Percentiles rank a stretch among this genome's conserved stretches.
Evolutionary conservation across 2,329 filamentous ascomycete genomes (phyloP).

Genomic region (Colletotrichum truncatum): DNA sequence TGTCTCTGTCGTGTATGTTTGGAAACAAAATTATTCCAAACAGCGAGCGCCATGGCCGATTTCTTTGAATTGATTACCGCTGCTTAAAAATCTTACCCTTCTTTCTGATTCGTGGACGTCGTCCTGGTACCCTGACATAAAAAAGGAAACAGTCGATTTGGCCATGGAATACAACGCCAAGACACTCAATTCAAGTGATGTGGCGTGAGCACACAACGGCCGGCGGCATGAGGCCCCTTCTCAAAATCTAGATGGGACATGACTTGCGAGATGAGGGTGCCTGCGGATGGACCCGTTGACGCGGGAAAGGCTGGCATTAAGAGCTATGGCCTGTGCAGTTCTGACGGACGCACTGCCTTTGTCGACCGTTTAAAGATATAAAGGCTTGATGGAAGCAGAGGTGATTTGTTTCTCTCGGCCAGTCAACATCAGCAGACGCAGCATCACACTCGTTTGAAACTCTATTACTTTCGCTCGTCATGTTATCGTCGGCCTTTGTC

Average conservation of each 20-base stretch:
- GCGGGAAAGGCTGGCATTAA: no score
- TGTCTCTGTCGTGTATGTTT: background rate
- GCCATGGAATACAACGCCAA: background rate
- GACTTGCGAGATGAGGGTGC: background rate
- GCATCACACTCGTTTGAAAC: slow-evolving; percentile 36
- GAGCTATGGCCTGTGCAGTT: no score
- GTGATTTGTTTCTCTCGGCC: background rate
- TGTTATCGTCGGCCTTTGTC: slow-evolving; percentile 35
- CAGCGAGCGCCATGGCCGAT: background rate
- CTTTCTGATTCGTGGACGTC: background rate
- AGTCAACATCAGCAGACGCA: background rate
- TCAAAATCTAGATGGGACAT: slow-evolving; percentile 3
- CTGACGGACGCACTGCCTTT: slow-evolving; percentile 34
- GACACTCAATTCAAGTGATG: slow-evolving; percentile 1
- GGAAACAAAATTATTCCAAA: background rate
- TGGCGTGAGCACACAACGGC: slow-evolving; percentile 8
- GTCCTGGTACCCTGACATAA: no score
- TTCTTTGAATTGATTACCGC: background rate
- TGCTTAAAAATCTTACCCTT: background rate
- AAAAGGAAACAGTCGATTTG: background rate
- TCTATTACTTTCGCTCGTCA: slow-evolving; percentile 9
- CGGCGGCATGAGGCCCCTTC: slow-evolving; percentile 3
- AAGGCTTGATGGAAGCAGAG: slow-evolving; percentile 16
- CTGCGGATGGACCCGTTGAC: slow-evolving; percentile 3
- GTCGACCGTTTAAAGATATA: slow-evolving; percentile 25